A percentile compares a stretch with the other conserved stretches of the same genome.
phyloP scores from a whole-genome alignment of 805 yeast genomes.

The Candida suzukii region DNA sequence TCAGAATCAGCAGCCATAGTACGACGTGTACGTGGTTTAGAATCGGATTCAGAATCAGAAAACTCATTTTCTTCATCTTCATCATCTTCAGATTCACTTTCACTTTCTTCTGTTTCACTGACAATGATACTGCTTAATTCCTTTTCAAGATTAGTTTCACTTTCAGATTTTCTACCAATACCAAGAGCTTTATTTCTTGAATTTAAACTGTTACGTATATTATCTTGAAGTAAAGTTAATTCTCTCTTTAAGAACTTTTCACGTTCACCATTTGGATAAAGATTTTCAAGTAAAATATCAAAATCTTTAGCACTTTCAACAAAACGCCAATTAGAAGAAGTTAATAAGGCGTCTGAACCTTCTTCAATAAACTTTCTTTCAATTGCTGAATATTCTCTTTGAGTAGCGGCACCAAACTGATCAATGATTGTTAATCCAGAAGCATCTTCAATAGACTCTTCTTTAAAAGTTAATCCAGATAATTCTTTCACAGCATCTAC shows the following conservation, averaged over 20 bases:
- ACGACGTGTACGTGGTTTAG: conserved; percentile 28
- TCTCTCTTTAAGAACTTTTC: conserved; percentile 65
- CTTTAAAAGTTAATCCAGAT: conserved; percentile 25
- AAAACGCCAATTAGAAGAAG: conserved; percentile 59
- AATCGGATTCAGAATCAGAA: conserved; percentile 14
- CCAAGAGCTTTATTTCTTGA: conserved; percentile 52
- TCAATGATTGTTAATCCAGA: conserved; percentile 24
- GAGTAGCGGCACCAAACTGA: conserved; percentile 29
- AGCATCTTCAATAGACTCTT: conserved; percentile 14
- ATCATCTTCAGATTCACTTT: conserved; percentile 15
- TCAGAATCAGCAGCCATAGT: conserved; percentile 20
- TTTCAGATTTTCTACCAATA: conserved; percentile 34
- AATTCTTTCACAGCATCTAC: conserved; percentile 21
- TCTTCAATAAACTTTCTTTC: conserved; percentile 69
- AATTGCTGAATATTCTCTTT: conserved; percentile 22
- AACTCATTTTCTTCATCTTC: conserved; percentile 5
- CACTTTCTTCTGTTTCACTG: conserved; percentile 26
- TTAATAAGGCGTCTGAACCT: conserved; percentile 45
- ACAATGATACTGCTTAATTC: conserved; percentile 31
- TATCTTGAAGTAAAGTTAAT: conserved; percentile 42
- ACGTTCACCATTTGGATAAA: conserved; percentile 68
- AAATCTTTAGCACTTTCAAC: conserved; percentile 58
- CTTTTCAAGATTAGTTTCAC: conserved; percentile 33
- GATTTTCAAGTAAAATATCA: conserved; percentile 50
- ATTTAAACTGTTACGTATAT: conserved; percentile 45